Base-by-base conservation (phyloP, 208 protist species). In the Crithidia bombi region DNA sequence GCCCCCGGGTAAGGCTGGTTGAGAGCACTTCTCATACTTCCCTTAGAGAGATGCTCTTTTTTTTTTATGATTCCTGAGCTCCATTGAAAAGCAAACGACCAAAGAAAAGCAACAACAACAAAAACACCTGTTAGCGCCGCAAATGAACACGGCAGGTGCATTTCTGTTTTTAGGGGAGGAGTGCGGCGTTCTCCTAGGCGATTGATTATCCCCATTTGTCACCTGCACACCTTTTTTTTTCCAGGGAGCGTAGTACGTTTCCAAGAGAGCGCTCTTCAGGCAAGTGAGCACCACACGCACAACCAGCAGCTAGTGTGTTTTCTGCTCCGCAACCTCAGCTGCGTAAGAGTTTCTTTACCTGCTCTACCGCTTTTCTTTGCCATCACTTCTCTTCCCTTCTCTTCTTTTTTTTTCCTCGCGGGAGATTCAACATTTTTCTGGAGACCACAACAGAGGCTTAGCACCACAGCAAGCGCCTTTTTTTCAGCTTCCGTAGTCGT, bases 1-100 rank as follows among this genome's bases (percentile, higher is more conserved):
- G 83, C 87, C 88, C 41, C 87, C 87, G 25, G 90, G 89, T 75
- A 95, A 96, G 89, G 91, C 89, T 65, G 91, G 91, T 58, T 94
- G 88, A 94, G 97, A 28, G 28, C 58, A n/a, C 12, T 52, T 12
- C 21, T 43, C n/a, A 23, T 15, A 26, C 6, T 39, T 39, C 17
- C 41, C 15, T 21, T 41, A 23, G n/a, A 52, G 43, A 66, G 68
- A 78, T 72, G 57, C 41, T 71, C 43, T 81, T 67, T 67, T 69
- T 55, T 67, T 17, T 49, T 50, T 70, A 23, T 72, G 5, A 64
- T 62, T 58, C n/a, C 52, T 43, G 21, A 28, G 25, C 49, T 21
- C 7, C 26, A 58, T 62, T 56, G 25, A 33, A 51, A 51, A 30
- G 38, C 38, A 41, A 41, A 41, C 14, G 5, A 43, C 38, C 14